Percentiles rank a stretch among this genome's conserved stretches.
Conservation (phyloP, 192 early-diverging fungal genomes). For the Dissophora ornata region DNA sequence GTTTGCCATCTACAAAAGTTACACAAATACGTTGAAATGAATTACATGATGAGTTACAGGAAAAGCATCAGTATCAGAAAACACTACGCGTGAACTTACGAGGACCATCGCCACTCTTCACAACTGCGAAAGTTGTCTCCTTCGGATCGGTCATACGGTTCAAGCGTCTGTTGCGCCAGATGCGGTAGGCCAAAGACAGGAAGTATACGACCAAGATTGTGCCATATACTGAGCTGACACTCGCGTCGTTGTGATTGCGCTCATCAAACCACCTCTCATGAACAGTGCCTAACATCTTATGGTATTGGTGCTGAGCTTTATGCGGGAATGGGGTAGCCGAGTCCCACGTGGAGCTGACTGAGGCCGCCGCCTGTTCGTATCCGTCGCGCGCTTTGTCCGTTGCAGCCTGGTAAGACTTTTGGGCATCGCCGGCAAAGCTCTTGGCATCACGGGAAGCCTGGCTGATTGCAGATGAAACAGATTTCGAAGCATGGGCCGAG, state of each 20-base stretch:
- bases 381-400: conserved; percentile 24
- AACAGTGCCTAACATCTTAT: conserved; percentile 16
- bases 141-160: conserved; percentile 21
- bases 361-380: conserved; percentile 39
- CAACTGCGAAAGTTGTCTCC: conserved; percentile 15
- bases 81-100: conserved; percentile 5
- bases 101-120: conserved; percentile 7
- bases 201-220: conserved; percentile 26
- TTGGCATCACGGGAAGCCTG: conserved; percentile 38
- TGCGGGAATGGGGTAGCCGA: conserved; percentile 25
- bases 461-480: conserved; percentile 21
- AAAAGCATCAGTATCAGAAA: too few relatives aligned
- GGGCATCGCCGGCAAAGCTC: conserved; percentile 15
- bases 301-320: conserved; percentile 20
- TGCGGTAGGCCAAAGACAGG: conserved; percentile 20
- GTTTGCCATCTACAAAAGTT: conserved; percentile 5
- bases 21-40: background rate
- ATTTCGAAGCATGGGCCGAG: conserved; percentile 27
- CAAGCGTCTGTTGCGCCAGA: conserved; percentile 21
- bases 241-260: background rate
- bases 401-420: conserved; percentile 20
- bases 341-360: conserved; percentile 29
- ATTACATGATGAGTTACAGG: too few relatives aligned
- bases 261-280: conserved; percentile 14
- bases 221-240: conserved; percentile 36